Evolutionary conservation across 148 eudicot genomes (phyloP), one percentile per base, ranked within the genome.

Genomic region (Cornus suecica): DNA sequence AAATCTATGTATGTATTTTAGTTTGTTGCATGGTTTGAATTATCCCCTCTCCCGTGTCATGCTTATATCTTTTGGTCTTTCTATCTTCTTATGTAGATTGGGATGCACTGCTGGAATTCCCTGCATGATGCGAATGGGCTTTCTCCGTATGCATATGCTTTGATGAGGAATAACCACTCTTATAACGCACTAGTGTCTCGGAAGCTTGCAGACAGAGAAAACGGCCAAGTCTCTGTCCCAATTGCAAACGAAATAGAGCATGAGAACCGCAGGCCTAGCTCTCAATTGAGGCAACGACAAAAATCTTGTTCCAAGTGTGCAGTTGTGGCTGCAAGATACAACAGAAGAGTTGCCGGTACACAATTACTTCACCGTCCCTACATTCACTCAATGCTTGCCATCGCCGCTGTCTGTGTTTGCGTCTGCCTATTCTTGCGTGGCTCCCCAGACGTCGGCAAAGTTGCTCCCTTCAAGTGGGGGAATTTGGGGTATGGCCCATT

Each of bases 341-440:
- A 74, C 68, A 75, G 83, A 74, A 84, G 82, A 74, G 77, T 84
- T 82, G 71, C 76, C 25, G 83, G 86, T 37, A 81, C 92, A 9
- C 84, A 74, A 27, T 79, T 92, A 69, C 90, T 91, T 72, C 88
- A 91, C 66, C 87, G 89, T 22, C 94, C 98, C 10, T 86, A 83
- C 68, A 84, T 94, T 34, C 94, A 89, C 64, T 91, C 98, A 14
- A 87, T 94, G 88, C 94, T 91, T 54, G 89, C 90, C 48, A 82
- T 94, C 65, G 98, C 97, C 11, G 94, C 97, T 41, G 98, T 94
- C 25, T 94, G 98, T 73, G 98, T 90, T 18, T 94, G 98, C 72
- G 98, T 94, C 65, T 88, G 94, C 78, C 66, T 94, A 27, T 72
- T 91, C 78, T 83, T 86, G 54, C 81, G 93, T 69, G 89, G 97